These are phyloP conservation scores for Aspergillus sparsus DNA, from an alignment of 495 filamentous ascomycete genomes.

Conservation along the genomic window DNA sequence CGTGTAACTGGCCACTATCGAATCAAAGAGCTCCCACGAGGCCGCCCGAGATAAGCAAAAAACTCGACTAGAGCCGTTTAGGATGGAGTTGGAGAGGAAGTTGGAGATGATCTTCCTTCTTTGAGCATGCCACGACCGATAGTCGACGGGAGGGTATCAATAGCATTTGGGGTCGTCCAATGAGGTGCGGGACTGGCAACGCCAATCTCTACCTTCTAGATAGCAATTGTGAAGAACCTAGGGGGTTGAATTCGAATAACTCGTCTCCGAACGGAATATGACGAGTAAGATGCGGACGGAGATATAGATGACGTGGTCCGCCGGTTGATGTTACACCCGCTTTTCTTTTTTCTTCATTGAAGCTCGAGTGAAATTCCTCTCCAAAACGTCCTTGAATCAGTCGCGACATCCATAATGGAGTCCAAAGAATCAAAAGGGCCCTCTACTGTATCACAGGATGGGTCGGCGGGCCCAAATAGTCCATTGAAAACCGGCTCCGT, in stretches of 20 bases:
- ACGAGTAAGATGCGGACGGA: constrained; percentile 1
- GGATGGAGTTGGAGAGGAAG: neutral
- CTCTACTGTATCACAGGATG: no score
- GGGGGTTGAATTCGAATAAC: neutral
- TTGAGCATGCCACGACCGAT: neutral
- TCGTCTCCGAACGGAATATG: neutral
- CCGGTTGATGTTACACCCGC: neutral
- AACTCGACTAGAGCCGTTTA: neutral
- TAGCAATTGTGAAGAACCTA: neutral
- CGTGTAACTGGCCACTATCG: no score
- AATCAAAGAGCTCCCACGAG: no score
- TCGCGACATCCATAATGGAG: no score
- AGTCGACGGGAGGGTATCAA: constrained; percentile 1
- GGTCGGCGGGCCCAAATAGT: no score
- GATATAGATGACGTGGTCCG: neutral
- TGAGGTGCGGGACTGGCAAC: neutral
- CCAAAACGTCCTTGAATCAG: no score
- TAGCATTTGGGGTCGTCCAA: neutral
- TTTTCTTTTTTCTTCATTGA: neutral
- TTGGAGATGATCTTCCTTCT: constrained; percentile 1
- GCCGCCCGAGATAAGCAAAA: neutral
- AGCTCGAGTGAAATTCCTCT: neutral
- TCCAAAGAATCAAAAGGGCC: no score
- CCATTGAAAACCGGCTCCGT: no score
- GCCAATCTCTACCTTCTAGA: neutral